phyloP scores from a whole-genome alignment of 208 protist genomes.

The Naegleria fowleri region DNA sequence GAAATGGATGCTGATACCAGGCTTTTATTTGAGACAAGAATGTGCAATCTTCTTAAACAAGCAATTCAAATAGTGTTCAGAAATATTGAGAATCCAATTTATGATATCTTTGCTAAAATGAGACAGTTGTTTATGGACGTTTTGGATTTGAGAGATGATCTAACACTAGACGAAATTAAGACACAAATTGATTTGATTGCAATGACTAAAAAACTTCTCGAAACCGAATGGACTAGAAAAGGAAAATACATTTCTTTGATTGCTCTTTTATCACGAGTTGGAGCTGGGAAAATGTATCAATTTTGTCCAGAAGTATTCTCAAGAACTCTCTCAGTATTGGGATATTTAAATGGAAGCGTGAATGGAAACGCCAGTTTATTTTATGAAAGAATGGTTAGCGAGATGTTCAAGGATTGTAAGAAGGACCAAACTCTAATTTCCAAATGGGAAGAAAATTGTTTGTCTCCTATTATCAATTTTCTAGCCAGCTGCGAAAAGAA shows the following conservation, averaged over 20 bases:
- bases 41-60: not conserved
- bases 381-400: not conserved
- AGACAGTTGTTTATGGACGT: not conserved
- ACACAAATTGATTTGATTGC: not conserved
- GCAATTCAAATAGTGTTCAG: not conserved
- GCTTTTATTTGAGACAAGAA: not conserved
- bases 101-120: not conserved
- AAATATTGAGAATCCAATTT: not conserved
- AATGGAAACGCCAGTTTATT: not conserved
- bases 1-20: not conserved
- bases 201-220: not conserved
- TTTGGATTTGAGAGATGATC: not conserved
- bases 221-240: not conserved
- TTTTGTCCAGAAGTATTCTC: not conserved
- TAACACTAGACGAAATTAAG: not conserved
- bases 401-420: not conserved
- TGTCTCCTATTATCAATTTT: not conserved
- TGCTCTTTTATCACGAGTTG: not conserved
- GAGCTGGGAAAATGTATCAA: not conserved
- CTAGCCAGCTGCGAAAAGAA: not conserved
- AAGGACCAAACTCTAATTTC: not conserved
- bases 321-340: not conserved
- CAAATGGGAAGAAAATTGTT: not conserved
- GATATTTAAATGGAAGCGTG: not conserved
- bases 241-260: not conserved